Evolutionary conservation across 495 filamentous ascomycete genomes (phyloP), one percentile per base, ranked within the genome.

Genomic region (Rostrohypoxylon terebratum): DNA sequence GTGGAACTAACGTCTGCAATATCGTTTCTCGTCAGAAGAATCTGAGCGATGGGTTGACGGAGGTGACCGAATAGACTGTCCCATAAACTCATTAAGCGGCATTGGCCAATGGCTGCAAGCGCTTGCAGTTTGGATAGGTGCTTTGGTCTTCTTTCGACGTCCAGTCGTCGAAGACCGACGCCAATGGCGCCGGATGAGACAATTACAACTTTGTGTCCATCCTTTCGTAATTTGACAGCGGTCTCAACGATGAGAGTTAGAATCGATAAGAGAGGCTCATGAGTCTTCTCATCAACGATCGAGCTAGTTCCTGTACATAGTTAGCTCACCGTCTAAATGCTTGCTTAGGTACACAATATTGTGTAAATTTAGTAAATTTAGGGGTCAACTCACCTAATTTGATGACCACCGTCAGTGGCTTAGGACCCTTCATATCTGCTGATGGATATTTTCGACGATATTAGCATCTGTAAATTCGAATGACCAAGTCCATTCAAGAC

Each of bases 131-230:
- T 88, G 8, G 96, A 90, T 36, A 99, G 84, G 78, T 95, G 88
- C 72, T 95, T 97, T 4, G 96, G 96, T 69, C 93, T 87, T 72
- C 91, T 90, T n/a, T 93, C 90, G 25, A 97, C 85, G 79, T 97
- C 88, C 91, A 98, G 96, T 60, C 94, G 87, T 66, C 91, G 87
- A 59, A 99, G 84, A 14, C 94, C 96, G 68, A 98, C 92, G 38
- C 94, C 96, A 79, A 99, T 97, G 76, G 96, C 96, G 53, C 96
- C 96, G 0, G 96, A 98, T 8, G 96, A 98, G 59, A 98, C 96
- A 72, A 99, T 89, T 69, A 98, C 89, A 31, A 99, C 96, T 73
- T 89, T 90, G 77, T 98, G 94, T 13, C 96, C 96, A 90, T 97
- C 92, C 77, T 93, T 91, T 68, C 87, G 90, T 57, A 99, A 85